Evolutionary conservation across 495 filamentous ascomycete species (phyloP), one percentile per base, ranked within the genome.

Genomic region (Talaromyces stipitatus): DNA sequence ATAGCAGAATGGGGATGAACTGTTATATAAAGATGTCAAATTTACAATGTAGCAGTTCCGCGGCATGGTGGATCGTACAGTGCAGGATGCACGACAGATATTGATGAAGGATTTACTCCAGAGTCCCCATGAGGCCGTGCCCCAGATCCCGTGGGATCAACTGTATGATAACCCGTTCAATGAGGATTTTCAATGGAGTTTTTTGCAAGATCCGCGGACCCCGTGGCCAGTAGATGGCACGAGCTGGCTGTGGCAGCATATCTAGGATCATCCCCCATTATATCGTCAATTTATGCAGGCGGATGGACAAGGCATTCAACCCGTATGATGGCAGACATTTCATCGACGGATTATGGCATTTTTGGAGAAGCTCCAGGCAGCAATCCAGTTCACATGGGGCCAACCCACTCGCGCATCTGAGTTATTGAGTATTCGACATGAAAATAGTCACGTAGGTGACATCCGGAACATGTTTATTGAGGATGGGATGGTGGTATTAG

Each of bases 11-110:
- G 1, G 33, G 1, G 30, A 62, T 16, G 18, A 57, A 33, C 18
- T 61, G 20, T 32, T 58, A 8, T 62, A 62, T 29, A 50, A 61
- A 30, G 14, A 60, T 0, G 1, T 62, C 0, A 1, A 58, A 1
- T 62, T 62, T 12, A 65, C 30, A 1, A 65, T 62, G 24, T 8
- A 41, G 0, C 22, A 53, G 8, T 59, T 65, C 24, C 53, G 41
- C 7, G 56, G 53, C 0, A 58, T 62, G 28, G 20, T 61, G 1
- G 10, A 62, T 47, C 20, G 55, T 1, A 14, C 58, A 1, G 27
- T 48, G 1, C 1, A 12, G 11, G 30, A 38, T 16, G 30, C 16
- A 7, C 12, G 30, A 9, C n/a, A 20, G 3, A 32, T 55, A 23
- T 55, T 55, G 30, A 1, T 32, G n/a, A 20, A 55, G 16, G 30